These are phyloP conservation scores for Solidago caesia DNA, from an alignment of 129 eudicot genomes.

Conservation along the genomic window DNA sequence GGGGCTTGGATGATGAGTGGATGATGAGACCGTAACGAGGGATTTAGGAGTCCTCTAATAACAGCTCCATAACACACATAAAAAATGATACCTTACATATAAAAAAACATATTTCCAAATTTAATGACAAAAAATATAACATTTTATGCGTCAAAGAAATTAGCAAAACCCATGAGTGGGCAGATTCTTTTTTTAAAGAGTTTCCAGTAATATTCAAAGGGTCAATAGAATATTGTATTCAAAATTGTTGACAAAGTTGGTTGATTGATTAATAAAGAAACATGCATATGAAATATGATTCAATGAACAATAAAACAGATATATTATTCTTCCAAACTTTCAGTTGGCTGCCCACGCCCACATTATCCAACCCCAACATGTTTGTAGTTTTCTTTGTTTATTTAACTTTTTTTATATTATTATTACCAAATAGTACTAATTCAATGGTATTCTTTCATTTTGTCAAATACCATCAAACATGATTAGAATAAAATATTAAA, in stretches of 20 bases:
- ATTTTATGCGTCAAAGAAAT: too few species aligned
- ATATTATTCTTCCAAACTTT: constrained; percentile 13
- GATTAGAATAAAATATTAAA: neutral
- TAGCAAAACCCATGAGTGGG: too few species aligned
- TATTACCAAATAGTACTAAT: neutral
- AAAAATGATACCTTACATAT: too few species aligned
- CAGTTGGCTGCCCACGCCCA: constrained; percentile 27
- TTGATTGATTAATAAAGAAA: neutral
- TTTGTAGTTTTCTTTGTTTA: neutral
- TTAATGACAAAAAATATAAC: too few species aligned
- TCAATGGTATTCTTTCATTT: neutral
- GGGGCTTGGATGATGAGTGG: too few species aligned
- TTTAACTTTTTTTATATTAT: neutral
- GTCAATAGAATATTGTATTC: constrained; percentile 3
- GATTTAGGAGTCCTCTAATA: too few species aligned
- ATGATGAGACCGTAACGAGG: too few species aligned
- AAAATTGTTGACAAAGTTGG: neutral
- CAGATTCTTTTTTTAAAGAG: too few species aligned
- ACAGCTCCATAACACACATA: too few species aligned
- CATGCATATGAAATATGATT: neutral
- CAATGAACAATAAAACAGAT: neutral
- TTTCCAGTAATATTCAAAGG: neutral
- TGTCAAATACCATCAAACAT: constrained; percentile 24
- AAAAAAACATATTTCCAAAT: too few species aligned
- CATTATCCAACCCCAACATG: constrained; percentile 11